Evolutionary conservation across 805 yeast species (phyloP), one percentile per base, ranked within the genome.

Genomic region (Monosporozyma yasuniensis): DNA sequence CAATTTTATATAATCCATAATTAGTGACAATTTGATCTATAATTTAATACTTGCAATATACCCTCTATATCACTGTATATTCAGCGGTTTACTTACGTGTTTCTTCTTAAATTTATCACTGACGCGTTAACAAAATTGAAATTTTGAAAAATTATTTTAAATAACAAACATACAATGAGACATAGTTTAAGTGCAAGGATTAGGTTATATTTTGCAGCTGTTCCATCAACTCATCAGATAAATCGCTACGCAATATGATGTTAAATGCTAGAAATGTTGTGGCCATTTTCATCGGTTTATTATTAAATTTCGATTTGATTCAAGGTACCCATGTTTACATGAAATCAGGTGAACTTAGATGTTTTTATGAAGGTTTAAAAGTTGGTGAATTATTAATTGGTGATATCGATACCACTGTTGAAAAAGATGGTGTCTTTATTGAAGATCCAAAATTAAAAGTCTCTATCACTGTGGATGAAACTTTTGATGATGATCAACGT

Each of bases 361-460:
- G 98, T 68, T 91, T 91, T 66, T 84, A 71, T 60, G 93, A 90
- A 63, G 95, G 85, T 53, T 72, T 91, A 52, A 81, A 87, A 16
- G 73, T 76, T 55, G 85, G 82, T 57, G 80, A 95, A n/a, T 75
- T 91, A 51, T 84, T 90, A 21, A 85, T 85, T 50, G 96, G 91
- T 49, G 75, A 76, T 60, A 80, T 86, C 56, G 84, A 84, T 56
- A 85, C 87, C 3, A 76, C 76, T 63, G 89, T 84, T 58, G 74
- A 68, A 52, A 42, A 37, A 21, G 39, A 46, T 74, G 77, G 56
- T 73, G 74, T 18, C 65, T 81, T 74, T 62, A 71, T 73, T 59
- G 74, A 75, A 47, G 80, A 77, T 55, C 69, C 73, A n/a, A 75
- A 77, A 47, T 67, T 87, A 60, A 77, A 73, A 47, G 71, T 87